phyloP scores from a whole-genome alignment of 2,329 filamentous ascomycete genomes.

The Cladosporium velox region DNA sequence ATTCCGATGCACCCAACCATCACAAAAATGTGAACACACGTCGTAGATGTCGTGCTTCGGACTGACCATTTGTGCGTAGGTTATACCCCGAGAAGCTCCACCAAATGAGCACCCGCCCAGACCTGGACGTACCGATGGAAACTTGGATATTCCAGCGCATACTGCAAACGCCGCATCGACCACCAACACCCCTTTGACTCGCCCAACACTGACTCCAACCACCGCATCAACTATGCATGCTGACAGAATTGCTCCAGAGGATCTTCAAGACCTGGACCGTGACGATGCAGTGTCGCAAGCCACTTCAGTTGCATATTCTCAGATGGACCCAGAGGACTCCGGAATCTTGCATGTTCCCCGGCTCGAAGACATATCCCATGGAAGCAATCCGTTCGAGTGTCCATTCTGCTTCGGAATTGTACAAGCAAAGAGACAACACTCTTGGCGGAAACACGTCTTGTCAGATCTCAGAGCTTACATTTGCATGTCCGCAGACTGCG shows the following conservation, averaged over 20 bases:
- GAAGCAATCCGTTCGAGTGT: constrained; percentile 28
- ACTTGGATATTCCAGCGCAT: background rate
- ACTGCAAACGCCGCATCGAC: background rate
- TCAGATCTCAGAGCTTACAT: constrained; percentile 27
- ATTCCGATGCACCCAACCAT: too few species aligned
- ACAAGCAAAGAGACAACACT: constrained; percentile 15
- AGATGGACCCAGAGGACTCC: constrained; percentile 4
- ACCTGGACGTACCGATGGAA: background rate
- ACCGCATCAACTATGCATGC: constrained; percentile 27
- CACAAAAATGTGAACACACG: background rate
- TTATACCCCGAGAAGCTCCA: background rate
- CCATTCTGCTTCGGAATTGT: constrained; percentile 31
- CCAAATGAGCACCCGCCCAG: background rate
- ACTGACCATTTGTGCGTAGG: background rate
- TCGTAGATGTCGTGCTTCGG: background rate
- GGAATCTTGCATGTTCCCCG: background rate
- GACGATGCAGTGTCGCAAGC: constrained; percentile 26
- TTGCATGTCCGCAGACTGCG: constrained; percentile 29
- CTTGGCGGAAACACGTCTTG: constrained; percentile 28
- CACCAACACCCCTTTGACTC: constrained; percentile 1
- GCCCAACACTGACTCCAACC: constrained; percentile 25
- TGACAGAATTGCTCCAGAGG: constrained; percentile 11
- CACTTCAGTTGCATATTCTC: constrained; percentile 19
- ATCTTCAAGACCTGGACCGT: constrained; percentile 21
- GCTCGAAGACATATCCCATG: background rate